Percentiles rank a stretch among this genome's conserved stretches.
Conservation (phyloP, 2,329 filamentous ascomycete genomes). For the Alternaria ventricosa region DNA sequence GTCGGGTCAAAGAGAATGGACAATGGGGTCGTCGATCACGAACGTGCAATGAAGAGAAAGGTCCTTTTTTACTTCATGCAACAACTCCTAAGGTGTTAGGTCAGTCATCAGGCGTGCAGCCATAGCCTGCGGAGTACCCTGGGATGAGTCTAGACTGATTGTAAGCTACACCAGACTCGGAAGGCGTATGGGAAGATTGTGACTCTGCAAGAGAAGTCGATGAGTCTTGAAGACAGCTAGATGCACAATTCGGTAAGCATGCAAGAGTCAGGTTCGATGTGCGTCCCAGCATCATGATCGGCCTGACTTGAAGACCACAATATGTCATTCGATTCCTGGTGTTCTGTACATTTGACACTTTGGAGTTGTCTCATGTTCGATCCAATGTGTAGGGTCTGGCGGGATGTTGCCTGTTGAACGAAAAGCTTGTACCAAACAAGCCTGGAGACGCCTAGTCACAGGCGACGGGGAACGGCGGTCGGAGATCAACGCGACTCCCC, state of each 20-base stretch:
- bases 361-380: fast-evolving
- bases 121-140: fast-evolving
- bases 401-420: background rate
- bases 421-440: background rate
- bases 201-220: background rate
- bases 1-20: background rate
- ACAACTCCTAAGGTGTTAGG: fast-evolving
- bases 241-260: background rate
- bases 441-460: background rate
- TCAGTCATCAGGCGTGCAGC: background rate
- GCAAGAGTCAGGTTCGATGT: background rate
- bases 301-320: background rate
- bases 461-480: background rate
- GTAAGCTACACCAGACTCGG: background rate
- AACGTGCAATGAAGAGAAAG: background rate
- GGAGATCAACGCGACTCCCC: background rate
- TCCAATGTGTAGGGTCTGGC: background rate
- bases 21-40: background rate
- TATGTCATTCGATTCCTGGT: background rate
- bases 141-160: background rate
- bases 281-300: background rate
- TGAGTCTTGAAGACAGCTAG: too few relatives aligned
- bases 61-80: background rate
- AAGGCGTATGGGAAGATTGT: background rate
- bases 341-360: background rate